Base-by-base conservation (phyloP, 73 alveolate genomes). In the Symbiodinium pilosum region DNA sequence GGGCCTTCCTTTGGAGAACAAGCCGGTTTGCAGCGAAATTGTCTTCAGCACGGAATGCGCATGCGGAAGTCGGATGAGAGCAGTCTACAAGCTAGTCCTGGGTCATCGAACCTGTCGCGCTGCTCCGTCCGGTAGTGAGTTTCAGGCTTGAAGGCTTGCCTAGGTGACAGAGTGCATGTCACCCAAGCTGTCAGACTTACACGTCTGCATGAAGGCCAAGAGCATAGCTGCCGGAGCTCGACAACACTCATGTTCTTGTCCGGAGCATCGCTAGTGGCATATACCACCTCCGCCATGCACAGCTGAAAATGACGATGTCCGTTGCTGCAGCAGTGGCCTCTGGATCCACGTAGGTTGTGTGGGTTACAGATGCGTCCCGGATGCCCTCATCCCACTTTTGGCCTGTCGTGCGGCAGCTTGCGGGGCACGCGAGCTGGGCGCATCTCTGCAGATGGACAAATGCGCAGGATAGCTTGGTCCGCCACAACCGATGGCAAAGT, bases 251-350 rank as follows among this genome's bases (percentile, higher is more conserved):
- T 91, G 41, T 91, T 91, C 97, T 91, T 91, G 52, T 91, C 97
- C 14, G 97, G 97, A 42, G 97, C 97, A 69, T 91, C 97, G 81
- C 97, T 43, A 39, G 97, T 91, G 89, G 97, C 97, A 69, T 91
- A 91, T 21, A 91, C 97, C 87, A 91, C 97, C 85, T 73, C 34
- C 11, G 34, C 30, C 85, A 73, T 36, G 24, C 30, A 32, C 30
- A 32, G 24, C 14, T 8, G 11, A 36, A 11, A 42, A 73, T 73
- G 85, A 4, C 32, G 21, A 59, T 4, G 21, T 8, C n/a, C 85
- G 26, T 16, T 2, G 51, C 85, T 34, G 9, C 43, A 21, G 43
- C 20, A 41, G 26, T 21, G 16, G 85, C 85, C 81, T 91, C 97
- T 18, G 97, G 97, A 43, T 91, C 97, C 75, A 91, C 97, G 18